phyloP scores from a whole-genome alignment of 352 stramenopile genomes.

The Globisporangium irregulare region DNA sequence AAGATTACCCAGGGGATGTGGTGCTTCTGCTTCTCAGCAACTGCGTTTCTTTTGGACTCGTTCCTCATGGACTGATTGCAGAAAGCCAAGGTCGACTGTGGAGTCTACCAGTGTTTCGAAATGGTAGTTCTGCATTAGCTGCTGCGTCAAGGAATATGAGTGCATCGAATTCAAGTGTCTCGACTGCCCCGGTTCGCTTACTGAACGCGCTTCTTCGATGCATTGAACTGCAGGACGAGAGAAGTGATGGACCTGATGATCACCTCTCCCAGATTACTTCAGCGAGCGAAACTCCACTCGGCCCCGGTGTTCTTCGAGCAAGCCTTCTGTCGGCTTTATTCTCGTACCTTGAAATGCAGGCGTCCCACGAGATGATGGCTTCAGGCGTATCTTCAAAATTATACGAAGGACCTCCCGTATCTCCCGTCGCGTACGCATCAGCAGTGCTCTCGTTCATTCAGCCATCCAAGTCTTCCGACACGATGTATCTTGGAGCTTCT shows the following conservation, averaged over 20 bases:
- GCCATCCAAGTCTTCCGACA: background rate
- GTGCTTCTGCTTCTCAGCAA: slow-evolving; percentile 50
- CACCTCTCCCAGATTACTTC: background rate
- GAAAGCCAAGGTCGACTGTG: slow-evolving; percentile 32
- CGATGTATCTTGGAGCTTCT: slow-evolving; percentile 14
- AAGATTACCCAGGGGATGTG: slow-evolving; percentile 43
- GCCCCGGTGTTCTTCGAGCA: slow-evolving; percentile 8
- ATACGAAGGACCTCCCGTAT: slow-evolving; percentile 23
- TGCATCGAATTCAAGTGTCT: slow-evolving; percentile 2
- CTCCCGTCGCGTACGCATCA: slow-evolving; percentile 32
- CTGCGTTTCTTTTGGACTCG: slow-evolving; percentile 38
- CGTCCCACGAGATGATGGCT: slow-evolving; percentile 5
- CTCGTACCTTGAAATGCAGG: slow-evolving; percentile 12
- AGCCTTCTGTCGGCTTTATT: slow-evolving; percentile 15
- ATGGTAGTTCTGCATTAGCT: background rate
- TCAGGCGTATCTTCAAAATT: background rate
- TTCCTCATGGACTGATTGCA: slow-evolving; percentile 34
- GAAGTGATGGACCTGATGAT: background rate
- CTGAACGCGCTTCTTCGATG: slow-evolving; percentile 18
- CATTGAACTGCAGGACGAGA: slow-evolving; percentile 17
- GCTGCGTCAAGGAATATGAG: slow-evolving; percentile 8
- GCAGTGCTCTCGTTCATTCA: slow-evolving; percentile 39
- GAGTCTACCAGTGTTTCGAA: slow-evolving; percentile 45
- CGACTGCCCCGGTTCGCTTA: slow-evolving; percentile 16
- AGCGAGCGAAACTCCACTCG: background rate